Base-by-base conservation (phyloP, 495 filamentous ascomycete genomes). In the Trichoderma reesei region DNA sequence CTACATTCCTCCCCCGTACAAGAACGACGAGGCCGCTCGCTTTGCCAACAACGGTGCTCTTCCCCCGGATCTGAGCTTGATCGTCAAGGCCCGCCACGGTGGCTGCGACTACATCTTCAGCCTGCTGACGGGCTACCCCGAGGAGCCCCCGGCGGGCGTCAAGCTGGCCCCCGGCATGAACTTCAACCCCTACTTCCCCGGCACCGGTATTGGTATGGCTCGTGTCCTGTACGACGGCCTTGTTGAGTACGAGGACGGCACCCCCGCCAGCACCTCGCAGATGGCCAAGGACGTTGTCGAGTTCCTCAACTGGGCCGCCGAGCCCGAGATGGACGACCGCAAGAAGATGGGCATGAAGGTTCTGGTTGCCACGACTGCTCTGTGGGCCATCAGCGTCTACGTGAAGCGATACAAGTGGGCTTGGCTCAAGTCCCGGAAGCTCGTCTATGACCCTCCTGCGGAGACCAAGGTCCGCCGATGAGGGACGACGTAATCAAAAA, bases 161-260 rank as follows among this genome's bases (percentile, higher is more conserved):
- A 75, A 79, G 65, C 85, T 99, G 67, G 82, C 83, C 65, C 83
- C 86, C 65, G 94, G 94, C 67, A 86, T 99, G 74, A 96, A 98
- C 85, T 99, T 99, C 85, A 99, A 99, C 85, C 94, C 94, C 36
- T 99, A 97, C 82, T 99, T 99, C 86, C 94, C 94, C 61, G 95
- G 95, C 69, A 98, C 94, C 67, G 94, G 92, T 70, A 99, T 99
- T 76, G 95, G 90, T 70, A 99, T 99, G 95, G 92, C 88, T 70
- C 92, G 95, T 82, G 93, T 97, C 64, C 85, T 99, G 54, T 99
- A 93, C 78, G 93, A 99, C 69, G 95, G 92, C 64, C 79, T 99
- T 38, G 95, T 99, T 63, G 95, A 99, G 72, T 99, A 99, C 82
- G 95, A 99, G 75, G 95, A 99, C 68, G 90, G 86, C 64, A 98